Evolutionary conservation across 768 basidiomycete genomes (phyloP), one percentile per base, ranked within the genome.

Genomic region (Lyophyllum shimeji): DNA sequence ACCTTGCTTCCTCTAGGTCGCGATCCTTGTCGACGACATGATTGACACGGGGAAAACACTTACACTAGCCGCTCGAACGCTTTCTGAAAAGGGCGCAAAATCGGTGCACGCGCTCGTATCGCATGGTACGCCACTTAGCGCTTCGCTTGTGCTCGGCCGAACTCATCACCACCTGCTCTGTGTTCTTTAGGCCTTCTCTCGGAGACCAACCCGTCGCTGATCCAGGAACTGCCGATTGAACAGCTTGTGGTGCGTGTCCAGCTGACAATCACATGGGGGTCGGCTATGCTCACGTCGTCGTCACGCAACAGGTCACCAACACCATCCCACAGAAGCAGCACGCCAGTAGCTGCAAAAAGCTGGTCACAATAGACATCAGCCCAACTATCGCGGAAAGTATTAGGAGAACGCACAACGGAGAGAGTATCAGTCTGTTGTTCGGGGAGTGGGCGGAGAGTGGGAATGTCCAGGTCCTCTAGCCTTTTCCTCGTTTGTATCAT

Each of bases 1-100:
- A 47, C 57, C 50, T 47, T 42, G 50, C 60, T 12, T 55, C 58
- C 13, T 31, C 6, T 53, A 94, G 90, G 82, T 95, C 51, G 95
- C 92, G 37, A 93, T 99, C 66, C 81, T 99, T 45, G 93, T 99
- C 31, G 97, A 99, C 69, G 97, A 99, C 67, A 98, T 99, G 96
- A 89, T 97, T 66, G 97, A 99, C 69, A 93, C 93, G 5, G 96
- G 95, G 12, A 82, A 78, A 34, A 98, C 97, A n/a, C 79, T 98
- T 25, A 78, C 84, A 13, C 75, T 96, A 13, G 97, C 97, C 11
- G 86, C 86, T 7, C 83, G 84, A 44, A 90, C 93, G n/a, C 78
- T 99, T 45, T 77, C 87, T 47, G 94, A 97, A 64, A 89, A 89
- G 57, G 97, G 97, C 20, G 96, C 95, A 5, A 89, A 82, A 65